These are phyloP conservation scores for Papiliotrema terrestris DNA, from an alignment of 1,284 basidiomycete genomes.

Conservation along the genomic window DNA sequence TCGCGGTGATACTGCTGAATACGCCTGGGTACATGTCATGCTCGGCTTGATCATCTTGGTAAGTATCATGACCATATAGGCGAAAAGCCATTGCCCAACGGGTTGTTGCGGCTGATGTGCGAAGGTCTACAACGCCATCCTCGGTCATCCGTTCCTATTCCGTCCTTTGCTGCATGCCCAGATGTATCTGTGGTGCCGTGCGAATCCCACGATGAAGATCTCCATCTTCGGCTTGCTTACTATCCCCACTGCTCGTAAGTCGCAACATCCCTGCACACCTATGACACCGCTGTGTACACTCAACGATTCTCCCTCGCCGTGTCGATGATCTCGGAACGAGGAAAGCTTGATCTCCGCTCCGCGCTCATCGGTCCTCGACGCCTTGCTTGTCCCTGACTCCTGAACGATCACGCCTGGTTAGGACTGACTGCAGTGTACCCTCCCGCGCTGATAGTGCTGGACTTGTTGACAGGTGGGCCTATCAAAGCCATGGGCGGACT, in stretches of 20 bases:
- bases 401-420: too few species aligned
- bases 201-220: slow-evolving; percentile 42
- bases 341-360: too few species aligned
- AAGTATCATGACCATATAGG: slow-evolving; percentile 5
- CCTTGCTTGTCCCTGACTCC: too few species aligned
- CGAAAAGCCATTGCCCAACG: not conserved
- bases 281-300: not conserved
- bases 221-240: slow-evolving; percentile 45
- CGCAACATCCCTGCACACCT: not conserved
- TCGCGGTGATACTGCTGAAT: slow-evolving; percentile 35
- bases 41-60: slow-evolving; percentile 31
- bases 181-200: slow-evolving; percentile 44
- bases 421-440: slow-evolving; percentile 38
- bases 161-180: slow-evolving; percentile 41
- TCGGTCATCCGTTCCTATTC: slow-evolving; percentile 42
- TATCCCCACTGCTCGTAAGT: slow-evolving; percentile 44
- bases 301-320: too few species aligned
- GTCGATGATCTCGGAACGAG: too few species aligned
- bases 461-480: slow-evolving; percentile 38
- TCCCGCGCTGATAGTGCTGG: slow-evolving; percentile 35
- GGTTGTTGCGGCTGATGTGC: not conserved
- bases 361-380: too few species aligned
- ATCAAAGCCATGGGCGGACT: slow-evolving; percentile 32
- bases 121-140: slow-evolving; percentile 34
- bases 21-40: slow-evolving; percentile 43